Evolutionary conservation across 768 basidiomycete genomes (phyloP), one percentile per base, ranked within the genome.

Genomic region (Suillus bovinus): DNA sequence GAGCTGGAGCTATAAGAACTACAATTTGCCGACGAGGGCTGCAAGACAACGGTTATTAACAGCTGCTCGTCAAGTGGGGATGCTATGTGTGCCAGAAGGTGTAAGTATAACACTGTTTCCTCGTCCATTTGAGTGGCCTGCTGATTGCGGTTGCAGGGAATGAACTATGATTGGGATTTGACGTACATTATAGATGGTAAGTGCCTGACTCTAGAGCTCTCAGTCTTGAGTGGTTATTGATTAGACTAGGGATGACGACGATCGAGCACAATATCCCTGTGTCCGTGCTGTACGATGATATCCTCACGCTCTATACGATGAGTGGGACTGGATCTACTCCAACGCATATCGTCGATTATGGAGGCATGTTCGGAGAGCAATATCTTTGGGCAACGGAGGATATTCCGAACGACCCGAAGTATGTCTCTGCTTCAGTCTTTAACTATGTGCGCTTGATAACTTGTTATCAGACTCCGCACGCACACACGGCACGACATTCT

Each of bases 131-230:
- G 3, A 24, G 46, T 49, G 31, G 20, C 10, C 41, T 14, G 56
- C 49, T 63, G 11, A 66, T n/a, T 14, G 22, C 17, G 22, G 31
- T 22, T 10, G 44, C 54, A 81, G 78, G 90, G 90, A 10, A 89
- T 90, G 89, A 89, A 88, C 68, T 85, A 80, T 33, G 89, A 91
- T 67, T 91, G 90, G 90, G 89, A 91, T 67, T 72, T 85, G 66
- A 89, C 90, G 0, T 91, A 90, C 66, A 89, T 91, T 60, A 75
- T 89, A n/a, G 90, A 91, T 67, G 90, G 89, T 86, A 62, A 62
- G 76, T 64, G n/a, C 24, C 41, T 3, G 16, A 17, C 10, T 38
- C 24, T 7, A n/a, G 22, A n/a, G n/a, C n/a, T n/a, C n/a, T n/a
- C n/a, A n/a, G 29, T 14, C 29, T 62, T 61, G 50, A 56, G 54